Evolutionary conservation across 768 basidiomycete species (phyloP), one percentile per base, ranked within the genome.

Genomic region (Xerocomellus chrysenteron): DNA sequence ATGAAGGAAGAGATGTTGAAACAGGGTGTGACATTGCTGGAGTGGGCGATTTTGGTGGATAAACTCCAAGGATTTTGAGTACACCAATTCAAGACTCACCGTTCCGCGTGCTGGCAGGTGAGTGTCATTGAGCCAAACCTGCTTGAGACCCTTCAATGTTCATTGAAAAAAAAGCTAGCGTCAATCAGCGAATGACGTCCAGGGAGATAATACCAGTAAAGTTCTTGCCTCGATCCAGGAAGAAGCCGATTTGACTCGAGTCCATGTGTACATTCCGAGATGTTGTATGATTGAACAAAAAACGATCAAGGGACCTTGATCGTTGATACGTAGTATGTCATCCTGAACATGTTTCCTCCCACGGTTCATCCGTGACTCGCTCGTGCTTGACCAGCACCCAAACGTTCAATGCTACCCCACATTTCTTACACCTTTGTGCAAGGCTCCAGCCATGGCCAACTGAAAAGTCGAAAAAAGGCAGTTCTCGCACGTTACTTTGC

Each of bases 41-140:
- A 90, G 63, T 90, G 88, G 88, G 88, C 88, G 21, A 86, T 90
- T 63, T 74, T 90, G 62, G 69, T 90, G 55, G 88, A 90, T 69
- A 82, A 75, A 64, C 67, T 88, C 59, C 81, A 80, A 58, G 73
- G 65, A 37, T 60, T 74, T 54, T 76, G 54, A 58, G 40, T 8
- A 28, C 12, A 28, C 16, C 30, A 26, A n/a, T 14, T n/a, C 14
- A 16, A 43, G 17, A 43, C 43, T 47, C 33, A 8, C 11, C 37
- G 16, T 54, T 45, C 28, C 21, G 14, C 12, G 30, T n/a, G 5
- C 3, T 32, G 26, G 43, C 5, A 30, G 52, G 59, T 60, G 55
- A 50, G 56, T 45, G 10, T 42, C 19, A 4, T 30, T 28, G 32
- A 35, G 30, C 19, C 33, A 12, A 45, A 21, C 5, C 12, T 49